Evolutionary conservation across 2,329 filamentous ascomycete species (phyloP).

Genomic region (Apiospora aurea): DNA sequence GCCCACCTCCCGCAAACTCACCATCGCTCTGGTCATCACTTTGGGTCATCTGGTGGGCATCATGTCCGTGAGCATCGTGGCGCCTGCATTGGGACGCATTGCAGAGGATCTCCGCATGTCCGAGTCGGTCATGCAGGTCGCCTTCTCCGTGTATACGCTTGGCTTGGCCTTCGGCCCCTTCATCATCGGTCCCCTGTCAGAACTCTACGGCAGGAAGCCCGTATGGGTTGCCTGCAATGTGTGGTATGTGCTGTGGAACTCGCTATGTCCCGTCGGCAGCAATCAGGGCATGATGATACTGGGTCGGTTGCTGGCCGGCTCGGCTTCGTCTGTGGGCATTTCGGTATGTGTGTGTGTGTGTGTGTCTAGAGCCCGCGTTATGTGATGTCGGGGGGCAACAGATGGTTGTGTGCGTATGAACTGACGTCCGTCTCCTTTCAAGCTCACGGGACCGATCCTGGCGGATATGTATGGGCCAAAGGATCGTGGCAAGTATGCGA

Average conservation of each 20-base stretch:
- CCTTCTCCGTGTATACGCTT: constrained; percentile 57
- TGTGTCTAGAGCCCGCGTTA: too few species aligned
- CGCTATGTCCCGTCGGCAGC: constrained; percentile 61
- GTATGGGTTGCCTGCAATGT: constrained; percentile 59
- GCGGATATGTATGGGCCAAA: background rate
- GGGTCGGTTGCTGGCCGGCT: background rate
- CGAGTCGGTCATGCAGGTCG: constrained; percentile 53
- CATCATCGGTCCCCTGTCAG: constrained; percentile 55
- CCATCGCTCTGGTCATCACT: background rate
- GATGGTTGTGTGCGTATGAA: background rate
- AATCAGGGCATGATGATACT: constrained; percentile 29
- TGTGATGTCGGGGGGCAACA: too few species aligned
- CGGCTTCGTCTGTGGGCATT: too few species aligned
- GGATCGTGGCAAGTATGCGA: background rate
- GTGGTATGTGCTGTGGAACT: constrained; percentile 56
- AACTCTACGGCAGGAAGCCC: constrained; percentile 58
- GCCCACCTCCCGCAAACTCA: background rate
- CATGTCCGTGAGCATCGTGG: constrained; percentile 51
- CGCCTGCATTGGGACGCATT: constrained; percentile 56
- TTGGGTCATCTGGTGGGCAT: background rate
- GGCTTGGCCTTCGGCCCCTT: constrained; percentile 57
- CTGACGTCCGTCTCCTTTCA: background rate
- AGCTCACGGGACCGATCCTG: background rate
- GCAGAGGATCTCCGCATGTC: constrained; percentile 59
- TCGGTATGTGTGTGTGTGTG: too few species aligned